Evolutionary conservation across 768 basidiomycete species (phyloP), one percentile per base, ranked within the genome.

Genomic region (Kwoniella pini): DNA sequence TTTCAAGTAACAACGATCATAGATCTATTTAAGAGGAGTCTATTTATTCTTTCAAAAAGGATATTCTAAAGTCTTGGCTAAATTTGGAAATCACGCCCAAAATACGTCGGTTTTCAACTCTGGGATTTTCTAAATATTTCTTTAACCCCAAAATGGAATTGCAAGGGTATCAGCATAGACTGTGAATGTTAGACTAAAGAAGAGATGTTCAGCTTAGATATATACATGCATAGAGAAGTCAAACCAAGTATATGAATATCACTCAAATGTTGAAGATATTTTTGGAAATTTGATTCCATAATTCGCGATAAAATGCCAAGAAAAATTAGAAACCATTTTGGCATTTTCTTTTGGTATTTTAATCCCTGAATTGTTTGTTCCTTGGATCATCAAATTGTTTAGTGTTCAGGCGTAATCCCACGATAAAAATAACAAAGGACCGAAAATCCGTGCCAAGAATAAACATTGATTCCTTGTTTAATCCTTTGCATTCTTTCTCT

Each of bases 361-460:
- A 17, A 19, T 9, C 40, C 40, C 40, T 42, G 40, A 42, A 42
- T 19, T 13, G n/a, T 42, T 42, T 10, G 40, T 12, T 42, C 19
- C 40, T 19, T 42, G 40, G n/a, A 9, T 19, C 11, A 9, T 19
- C 7, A 42, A 42, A 19, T 6, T 10, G n/a, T 42, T 10, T 42
- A 13, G 11, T 12, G 40, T 42, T 19, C 7, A 13, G 40, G 40
- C 40, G 15, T 36, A 36, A 36, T 7, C 33, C 33, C 11, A 19
- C 7, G 40, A 13, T 5, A 46, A 28, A 31, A 21, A 31, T 15
- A 21, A 33, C 27, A 33, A 50, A 33, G 48, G 48, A 19, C 48
- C 48, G 48, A n/a, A 36, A 30, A 10, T 17, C 30, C 48, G 48
- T 33, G 48, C 48, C 48, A 50, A 50, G 48, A 50, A 31, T 50